A percentile compares a stretch with the other conserved stretches of the same genome.
These are phyloP conservation scores for Lasiosphaeria hispida DNA, from an alignment of 495 filamentous ascomycete genomes.

Conservation along the genomic window DNA sequence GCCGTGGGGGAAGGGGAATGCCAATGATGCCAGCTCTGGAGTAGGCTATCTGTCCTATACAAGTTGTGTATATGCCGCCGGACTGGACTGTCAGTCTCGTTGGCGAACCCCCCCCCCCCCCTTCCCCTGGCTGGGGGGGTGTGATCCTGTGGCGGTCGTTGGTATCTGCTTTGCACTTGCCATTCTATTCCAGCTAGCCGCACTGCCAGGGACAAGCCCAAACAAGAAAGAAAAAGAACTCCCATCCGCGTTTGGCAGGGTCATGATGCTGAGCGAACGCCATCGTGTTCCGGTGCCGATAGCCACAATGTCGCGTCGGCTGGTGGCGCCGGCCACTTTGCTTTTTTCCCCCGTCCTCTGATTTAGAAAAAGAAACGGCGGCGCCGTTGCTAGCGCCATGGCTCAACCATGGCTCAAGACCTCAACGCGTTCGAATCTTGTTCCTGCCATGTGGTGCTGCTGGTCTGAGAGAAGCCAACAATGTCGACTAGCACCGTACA, in stretches of 20 bases:
- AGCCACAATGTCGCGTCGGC: not conserved
- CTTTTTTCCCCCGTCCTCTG: not conserved
- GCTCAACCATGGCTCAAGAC: too few relatives aligned
- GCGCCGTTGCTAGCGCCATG: not conserved
- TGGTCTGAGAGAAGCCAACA: too few relatives aligned
- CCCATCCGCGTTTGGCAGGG: not conserved
- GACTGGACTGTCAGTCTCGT: not conserved
- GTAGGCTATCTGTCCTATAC: not conserved
- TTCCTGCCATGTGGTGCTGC: not conserved
- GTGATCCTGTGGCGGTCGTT: conserved; percentile 12
- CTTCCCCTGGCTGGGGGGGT: conserved; percentile 2
- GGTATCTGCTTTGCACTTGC: conserved; percentile 9
- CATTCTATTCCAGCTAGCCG: conserved; percentile 3
- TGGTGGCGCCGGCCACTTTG: not conserved
- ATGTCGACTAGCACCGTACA: not conserved
- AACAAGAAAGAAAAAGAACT: not conserved
- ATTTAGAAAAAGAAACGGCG: not conserved
- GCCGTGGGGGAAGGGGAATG: not conserved
- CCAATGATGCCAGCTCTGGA: not conserved
- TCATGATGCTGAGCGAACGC: conserved; percentile 4
- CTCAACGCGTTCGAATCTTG: not conserved
- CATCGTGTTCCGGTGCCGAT: conserved; percentile 1
- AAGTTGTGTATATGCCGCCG: too few relatives aligned
- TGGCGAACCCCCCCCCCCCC: not conserved
- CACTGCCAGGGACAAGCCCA: not conserved